phyloP scores from a whole-genome alignment of 2,329 filamentous ascomycete genomes.

The Dothideomycetidae sp. region DNA sequence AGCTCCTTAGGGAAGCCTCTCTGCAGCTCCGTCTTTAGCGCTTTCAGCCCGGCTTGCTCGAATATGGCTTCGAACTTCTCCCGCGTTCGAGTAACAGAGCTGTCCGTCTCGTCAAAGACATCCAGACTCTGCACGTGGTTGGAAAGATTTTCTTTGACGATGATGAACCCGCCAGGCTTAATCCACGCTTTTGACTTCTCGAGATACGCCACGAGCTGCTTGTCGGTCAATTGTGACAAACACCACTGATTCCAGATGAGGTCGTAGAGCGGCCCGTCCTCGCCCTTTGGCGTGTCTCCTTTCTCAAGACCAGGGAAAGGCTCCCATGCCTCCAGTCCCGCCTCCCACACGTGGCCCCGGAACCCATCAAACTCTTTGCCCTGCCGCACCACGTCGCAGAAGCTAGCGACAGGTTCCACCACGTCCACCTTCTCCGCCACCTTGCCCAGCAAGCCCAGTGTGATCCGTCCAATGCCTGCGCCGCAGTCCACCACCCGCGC shows the following conservation, averaged over 20 bases:
- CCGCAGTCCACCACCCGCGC: constrained; percentile 43
- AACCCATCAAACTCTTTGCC: constrained; percentile 21
- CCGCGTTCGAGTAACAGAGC: constrained; percentile 64
- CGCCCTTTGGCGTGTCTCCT: constrained; percentile 9
- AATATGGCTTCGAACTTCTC: constrained; percentile 58
- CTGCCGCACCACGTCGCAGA: constrained; percentile 47
- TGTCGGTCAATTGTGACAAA: constrained; percentile 64
- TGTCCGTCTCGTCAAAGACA: constrained; percentile 61
- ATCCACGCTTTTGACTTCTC: constrained; percentile 42
- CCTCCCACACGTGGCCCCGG: constrained; percentile 50
- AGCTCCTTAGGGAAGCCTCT: constrained; percentile 54
- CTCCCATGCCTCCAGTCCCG: constrained; percentile 60
- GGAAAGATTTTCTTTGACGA: constrained; percentile 70
- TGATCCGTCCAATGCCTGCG: constrained; percentile 69
- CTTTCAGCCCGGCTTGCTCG: constrained; percentile 47
- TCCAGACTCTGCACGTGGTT: constrained; percentile 42
- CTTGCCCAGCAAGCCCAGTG: constrained; percentile 57
- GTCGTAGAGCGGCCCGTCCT: constrained; percentile 45
- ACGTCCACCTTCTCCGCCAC: constrained; percentile 63
- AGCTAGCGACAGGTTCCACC: constrained; percentile 72
- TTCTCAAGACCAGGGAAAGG: constrained; percentile 12
- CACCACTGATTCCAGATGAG: constrained; percentile 90
- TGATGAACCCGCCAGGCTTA: constrained; percentile 39
- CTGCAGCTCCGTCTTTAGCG: constrained; percentile 61
- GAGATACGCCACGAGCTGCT: constrained; percentile 55